Evolutionary conservation across 2,329 filamentous ascomycete species (phyloP), one percentile per base, ranked within the genome.

Genomic region (Fusarium sp.): DNA sequence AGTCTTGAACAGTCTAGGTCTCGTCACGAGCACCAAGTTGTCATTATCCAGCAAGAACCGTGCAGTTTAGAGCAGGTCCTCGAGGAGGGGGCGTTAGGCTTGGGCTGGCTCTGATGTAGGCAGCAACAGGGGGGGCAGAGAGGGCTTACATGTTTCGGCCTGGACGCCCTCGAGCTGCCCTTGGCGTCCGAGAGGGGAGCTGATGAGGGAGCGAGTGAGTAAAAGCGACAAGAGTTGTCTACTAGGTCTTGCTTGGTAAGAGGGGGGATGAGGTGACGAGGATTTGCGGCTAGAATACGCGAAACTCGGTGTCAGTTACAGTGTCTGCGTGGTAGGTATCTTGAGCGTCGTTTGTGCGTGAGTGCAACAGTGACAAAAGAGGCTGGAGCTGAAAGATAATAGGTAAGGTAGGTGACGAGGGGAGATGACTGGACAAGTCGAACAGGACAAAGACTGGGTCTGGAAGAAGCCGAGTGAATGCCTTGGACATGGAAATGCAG

Each of bases 61-160:
- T 56, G 27, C 33, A 49, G 64, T 34, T 23, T 25, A 25, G 46
- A 54, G 54, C 56, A 40, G 42, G 56, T 31, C 64, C 55, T 56
- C 34, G 42, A 40, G 33, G 49, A 27, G 34, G 38, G 64, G 53
- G 40, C 53, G 36, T 60, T 40, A 8, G 25, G 40, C 25, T 46
- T 63, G 46, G 42, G 34, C 16, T 54, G 59, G 51, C 40, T 44
- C 53, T 63, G 10, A 34, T 27, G 51, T 42, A 64, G 55, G 58
- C 13, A 49, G 59, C 46, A 50, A 40, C 33, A 34, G 58, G 46
- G 56, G 68, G 68, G 60, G 18, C 38, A 57, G 44, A 42, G 49
- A 58, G 58, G 69, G 69, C 78, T 79, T 79, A 80, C 78, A 80
- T 80, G 62, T 73, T 80, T 74, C 67, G 73, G 69, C 70, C 64